Percentiles rank a stretch among this genome's conserved stretches.
These are phyloP conservation scores for Blastocystis sp. DNA, from an alignment of 352 stramenopile species.

Conservation along the genomic window DNA sequence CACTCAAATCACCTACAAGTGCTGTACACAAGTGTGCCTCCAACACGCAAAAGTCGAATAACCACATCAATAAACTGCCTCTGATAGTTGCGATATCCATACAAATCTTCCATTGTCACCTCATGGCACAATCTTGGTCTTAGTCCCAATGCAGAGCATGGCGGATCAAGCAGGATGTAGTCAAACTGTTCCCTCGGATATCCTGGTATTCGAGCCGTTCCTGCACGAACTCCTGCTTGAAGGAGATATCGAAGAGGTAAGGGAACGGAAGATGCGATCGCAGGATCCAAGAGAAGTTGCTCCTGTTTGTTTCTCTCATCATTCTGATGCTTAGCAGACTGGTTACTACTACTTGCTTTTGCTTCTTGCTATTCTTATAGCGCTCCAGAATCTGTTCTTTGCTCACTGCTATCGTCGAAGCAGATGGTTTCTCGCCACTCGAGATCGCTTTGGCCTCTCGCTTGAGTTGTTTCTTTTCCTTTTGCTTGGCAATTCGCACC, in stretches of 20 bases:
- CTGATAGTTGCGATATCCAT: slow-evolving; percentile 74
- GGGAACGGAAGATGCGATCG: neutral
- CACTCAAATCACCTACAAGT: slow-evolving; percentile 75
- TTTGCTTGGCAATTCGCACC: neutral
- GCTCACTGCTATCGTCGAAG: neutral
- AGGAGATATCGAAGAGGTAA: neutral
- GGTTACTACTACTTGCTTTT: neutral
- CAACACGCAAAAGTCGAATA: slow-evolving; percentile 77
- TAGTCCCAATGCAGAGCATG: slow-evolving; percentile 81
- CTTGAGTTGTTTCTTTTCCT: neutral
- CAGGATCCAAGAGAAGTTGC: neutral
- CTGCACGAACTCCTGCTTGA: neutral
- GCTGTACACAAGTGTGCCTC: slow-evolving; percentile 83
- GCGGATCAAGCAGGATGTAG: slow-evolving; percentile 82
- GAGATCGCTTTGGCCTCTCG: neutral
- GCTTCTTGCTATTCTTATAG: neutral
- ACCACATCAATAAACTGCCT: slow-evolving; percentile 79
- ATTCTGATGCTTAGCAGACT: neutral
- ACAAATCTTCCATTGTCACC: slow-evolving; percentile 70
- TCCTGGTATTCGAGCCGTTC: neutral
- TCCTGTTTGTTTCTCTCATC: neutral
- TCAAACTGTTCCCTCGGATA: slow-evolving; percentile 80
- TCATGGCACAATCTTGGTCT: slow-evolving; percentile 80
- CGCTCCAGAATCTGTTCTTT: neutral
- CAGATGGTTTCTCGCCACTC: neutral